phyloP scores from a whole-genome alignment of 495 filamentous ascomycete species.

The Talaromyces adpressus region DNA sequence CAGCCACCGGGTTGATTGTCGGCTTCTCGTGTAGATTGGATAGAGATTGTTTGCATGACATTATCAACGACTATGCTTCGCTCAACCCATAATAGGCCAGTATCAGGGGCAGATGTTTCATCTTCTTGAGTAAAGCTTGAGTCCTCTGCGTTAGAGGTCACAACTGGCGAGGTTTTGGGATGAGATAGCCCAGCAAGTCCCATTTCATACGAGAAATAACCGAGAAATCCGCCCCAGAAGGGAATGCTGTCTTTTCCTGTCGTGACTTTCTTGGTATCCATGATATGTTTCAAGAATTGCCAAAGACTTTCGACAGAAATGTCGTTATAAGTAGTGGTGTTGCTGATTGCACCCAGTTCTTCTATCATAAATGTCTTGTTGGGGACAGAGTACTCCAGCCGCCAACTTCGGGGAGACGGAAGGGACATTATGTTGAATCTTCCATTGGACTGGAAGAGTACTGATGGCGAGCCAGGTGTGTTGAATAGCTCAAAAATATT shows the following conservation, averaged over 20 bases:
- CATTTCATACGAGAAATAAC: slow-evolving; percentile 85
- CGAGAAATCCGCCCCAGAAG: slow-evolving; percentile 88
- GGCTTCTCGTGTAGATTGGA: slow-evolving; percentile 51
- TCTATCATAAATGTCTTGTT: slow-evolving; percentile 17
- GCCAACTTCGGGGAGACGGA: slow-evolving; percentile 34
- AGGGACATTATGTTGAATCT: slow-evolving; percentile 34
- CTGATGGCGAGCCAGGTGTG: slow-evolving; percentile 26
- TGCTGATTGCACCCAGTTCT: slow-evolving; percentile 11
- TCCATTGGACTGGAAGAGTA: slow-evolving; percentile 38
- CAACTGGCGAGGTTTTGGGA: slow-evolving; percentile 12
- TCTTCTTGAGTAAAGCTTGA: slow-evolving; percentile 12
- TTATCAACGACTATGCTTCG: slow-evolving; percentile 80
- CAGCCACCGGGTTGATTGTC: slow-evolving; percentile 30
- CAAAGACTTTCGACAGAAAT: slow-evolving; percentile 31
- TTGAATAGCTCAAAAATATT: slow-evolving; percentile 31
- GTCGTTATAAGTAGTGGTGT: neutral
- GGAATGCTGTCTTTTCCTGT: slow-evolving; percentile 39
- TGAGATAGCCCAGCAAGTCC: slow-evolving; percentile 51
- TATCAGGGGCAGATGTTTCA: slow-evolving; percentile 53
- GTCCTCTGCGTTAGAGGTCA: neutral
- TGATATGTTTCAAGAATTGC: slow-evolving; percentile 43
- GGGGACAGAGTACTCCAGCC: slow-evolving; percentile 31
- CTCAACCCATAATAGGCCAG: slow-evolving; percentile 70
- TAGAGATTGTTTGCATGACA: slow-evolving; percentile 44
- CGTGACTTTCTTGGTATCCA: slow-evolving; percentile 42